These are phyloP conservation scores for Helichrysum umbraculigerum DNA, from an alignment of 129 eudicot species.

Conservation along the genomic window DNA sequence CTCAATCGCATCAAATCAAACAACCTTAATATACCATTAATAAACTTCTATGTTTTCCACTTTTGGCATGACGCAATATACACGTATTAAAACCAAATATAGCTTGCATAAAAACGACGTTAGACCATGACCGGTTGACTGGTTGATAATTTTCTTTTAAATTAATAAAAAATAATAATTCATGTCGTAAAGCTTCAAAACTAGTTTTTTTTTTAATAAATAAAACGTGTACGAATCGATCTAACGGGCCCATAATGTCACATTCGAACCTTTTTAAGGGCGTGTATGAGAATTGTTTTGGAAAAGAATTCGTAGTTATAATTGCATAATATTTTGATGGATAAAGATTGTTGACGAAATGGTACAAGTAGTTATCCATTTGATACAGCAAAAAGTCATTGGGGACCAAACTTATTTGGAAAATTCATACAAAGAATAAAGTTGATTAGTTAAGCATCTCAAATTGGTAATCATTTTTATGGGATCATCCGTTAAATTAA, in stretches of 20 bases:
- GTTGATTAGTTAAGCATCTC: constrained; percentile 33
- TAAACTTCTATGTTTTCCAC: background rate
- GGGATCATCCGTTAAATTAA: constrained; percentile 18
- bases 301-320: constrained; percentile 24
- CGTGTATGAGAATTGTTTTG: constrained; percentile 17
- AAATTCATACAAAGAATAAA: constrained; percentile 36
- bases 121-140: background rate
- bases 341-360: constrained; percentile 37
- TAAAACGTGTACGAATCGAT: constrained; percentile 32
- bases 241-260: constrained; percentile 30
- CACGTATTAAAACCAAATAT: constrained; percentile 10
- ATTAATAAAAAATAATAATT: background rate
- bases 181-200: background rate
- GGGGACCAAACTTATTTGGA: constrained; percentile 42
- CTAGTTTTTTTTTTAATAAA: background rate
- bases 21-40: background rate
- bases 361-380: constrained; percentile 37
- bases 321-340: constrained; percentile 19
- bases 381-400: constrained; percentile 34
- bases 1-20: background rate
- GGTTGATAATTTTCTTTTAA: background rate
- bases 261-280: constrained; percentile 21
- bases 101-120: background rate
- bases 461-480: constrained; percentile 23
- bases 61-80: constrained; percentile 22